Base-by-base conservation (phyloP, 192 early-diverging fungal species). In the Diversispora eburnea region DNA sequence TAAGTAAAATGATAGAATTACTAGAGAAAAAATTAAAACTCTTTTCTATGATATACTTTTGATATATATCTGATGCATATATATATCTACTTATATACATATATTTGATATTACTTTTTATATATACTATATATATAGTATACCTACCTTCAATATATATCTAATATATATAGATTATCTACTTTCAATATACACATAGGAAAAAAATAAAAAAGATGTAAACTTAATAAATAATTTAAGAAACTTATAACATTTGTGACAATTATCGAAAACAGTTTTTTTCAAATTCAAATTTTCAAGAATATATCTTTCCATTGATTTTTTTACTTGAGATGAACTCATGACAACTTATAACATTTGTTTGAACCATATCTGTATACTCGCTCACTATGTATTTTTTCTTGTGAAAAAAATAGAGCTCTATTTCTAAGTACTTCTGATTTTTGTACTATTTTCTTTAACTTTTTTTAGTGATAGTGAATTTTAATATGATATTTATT, bases 1-100 rank as follows among this genome's bases (percentile, higher is more conserved):
- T 65, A 65, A 65, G 63, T 65, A 65, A 65, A 65, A 65, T 65
- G 45, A 42, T 65, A 65, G 63, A 65, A 65, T 65, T 65, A 10
- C 4, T 45, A 45, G 45, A 45, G 25, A 65, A 45, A 25, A n/a
- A n/a, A n/a, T n/a, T n/a, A 65, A 65, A 65, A 45, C 41, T 6
- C 41, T 65, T 65, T 65, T 13, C 63, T 45, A 65, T 65, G 41
- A 15, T 65, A 65, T 65, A 45, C 63, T 42, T 65, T 41, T 65
- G 10, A 65, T 65, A 65, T 65, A 65, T 45, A 65, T 33, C 42
- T 13, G 42, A 65, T 65, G n/a, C n/a, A n/a, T n/a, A n/a, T n/a
- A n/a, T n/a, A n/a, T n/a, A n/a, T n/a, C n/a, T n/a, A n/a, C n/a
- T n/a, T n/a, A n/a, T n/a, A n/a, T n/a, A n/a, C n/a, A n/a, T n/a